Conservation (phyloP, 495 filamentous ascomycete species). For the Xylaria sp. region DNA sequence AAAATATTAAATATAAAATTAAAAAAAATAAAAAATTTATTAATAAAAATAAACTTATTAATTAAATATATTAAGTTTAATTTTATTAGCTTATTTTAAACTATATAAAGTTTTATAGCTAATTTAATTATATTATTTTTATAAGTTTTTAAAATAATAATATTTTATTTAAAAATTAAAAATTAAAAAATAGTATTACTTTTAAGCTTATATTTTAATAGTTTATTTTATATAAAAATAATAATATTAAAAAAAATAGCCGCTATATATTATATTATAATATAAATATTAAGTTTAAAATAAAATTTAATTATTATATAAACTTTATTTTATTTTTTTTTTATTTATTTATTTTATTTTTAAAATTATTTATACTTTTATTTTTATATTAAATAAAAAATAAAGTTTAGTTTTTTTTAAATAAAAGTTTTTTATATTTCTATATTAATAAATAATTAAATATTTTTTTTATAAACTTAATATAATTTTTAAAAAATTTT, state of each 20-base stretch:
- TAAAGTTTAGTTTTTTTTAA: background rate
- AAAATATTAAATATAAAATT: background rate
- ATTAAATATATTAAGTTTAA: no score
- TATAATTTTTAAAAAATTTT: background rate
- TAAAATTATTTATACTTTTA: background rate
- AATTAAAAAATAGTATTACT: background rate
- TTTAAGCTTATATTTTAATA: background rate
- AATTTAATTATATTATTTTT: no score
- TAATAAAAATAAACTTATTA: background rate
- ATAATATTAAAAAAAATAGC: background rate
- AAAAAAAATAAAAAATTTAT: background rate
- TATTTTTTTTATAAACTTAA: background rate
- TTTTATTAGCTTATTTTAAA: no score
- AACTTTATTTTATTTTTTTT: background rate
- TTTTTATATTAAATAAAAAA: background rate
- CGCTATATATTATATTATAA: background rate
- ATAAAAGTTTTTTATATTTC: background rate
- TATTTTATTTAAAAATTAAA: background rate
- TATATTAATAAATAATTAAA: background rate
- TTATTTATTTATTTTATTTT: background rate
- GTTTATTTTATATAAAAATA: background rate
- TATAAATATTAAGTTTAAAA: background rate
- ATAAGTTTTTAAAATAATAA: no score
- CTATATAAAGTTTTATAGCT: no score
- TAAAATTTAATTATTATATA: background rate